phyloP scores from a whole-genome alignment of 2,329 filamentous ascomycete species.

The Calonectria pauciramosa region DNA sequence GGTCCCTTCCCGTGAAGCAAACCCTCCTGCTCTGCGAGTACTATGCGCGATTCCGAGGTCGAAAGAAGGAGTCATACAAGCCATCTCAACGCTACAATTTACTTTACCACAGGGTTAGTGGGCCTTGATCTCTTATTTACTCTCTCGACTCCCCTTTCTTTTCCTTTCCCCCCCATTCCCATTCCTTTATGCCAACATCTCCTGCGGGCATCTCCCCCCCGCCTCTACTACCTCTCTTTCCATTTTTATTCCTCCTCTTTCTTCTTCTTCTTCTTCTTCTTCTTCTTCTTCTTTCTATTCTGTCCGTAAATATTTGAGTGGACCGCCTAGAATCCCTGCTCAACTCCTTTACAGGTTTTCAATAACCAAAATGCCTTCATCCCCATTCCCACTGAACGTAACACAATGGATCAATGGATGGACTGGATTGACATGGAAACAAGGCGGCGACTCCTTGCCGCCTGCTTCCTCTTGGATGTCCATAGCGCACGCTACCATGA shows the following conservation, averaged over 20 bases:
- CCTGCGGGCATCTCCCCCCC: neutral
- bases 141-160: conserved; percentile 13
- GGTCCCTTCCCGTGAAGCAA: conserved; percentile 66
- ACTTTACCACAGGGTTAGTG: conserved; percentile 68
- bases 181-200: conserved; percentile 39
- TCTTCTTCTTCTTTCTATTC: conserved; percentile 49
- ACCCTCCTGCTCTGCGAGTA: conserved; percentile 68
- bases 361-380: conserved; percentile 48
- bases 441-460: conserved; percentile 66
- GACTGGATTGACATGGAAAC: conserved; percentile 67
- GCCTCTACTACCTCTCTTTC: neutral
- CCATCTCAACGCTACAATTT: conserved; percentile 64
- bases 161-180: conserved; percentile 11
- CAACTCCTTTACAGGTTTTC: conserved; percentile 57
- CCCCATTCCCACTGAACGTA: conserved; percentile 36
- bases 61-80: conserved; percentile 59
- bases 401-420: conserved; percentile 59
- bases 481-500: conserved; percentile 70
- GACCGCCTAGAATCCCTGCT: conserved; percentile 36
- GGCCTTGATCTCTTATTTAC: conserved; percentile 40
- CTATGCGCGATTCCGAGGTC: conserved; percentile 68
- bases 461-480: conserved; percentile 69
- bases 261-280: conserved; percentile 40
- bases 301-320: conserved; percentile 26
- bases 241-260: neutral